Evolutionary conservation across 352 stramenopile genomes (phyloP).

Genomic region (Pythium scleroteichum): DNA sequence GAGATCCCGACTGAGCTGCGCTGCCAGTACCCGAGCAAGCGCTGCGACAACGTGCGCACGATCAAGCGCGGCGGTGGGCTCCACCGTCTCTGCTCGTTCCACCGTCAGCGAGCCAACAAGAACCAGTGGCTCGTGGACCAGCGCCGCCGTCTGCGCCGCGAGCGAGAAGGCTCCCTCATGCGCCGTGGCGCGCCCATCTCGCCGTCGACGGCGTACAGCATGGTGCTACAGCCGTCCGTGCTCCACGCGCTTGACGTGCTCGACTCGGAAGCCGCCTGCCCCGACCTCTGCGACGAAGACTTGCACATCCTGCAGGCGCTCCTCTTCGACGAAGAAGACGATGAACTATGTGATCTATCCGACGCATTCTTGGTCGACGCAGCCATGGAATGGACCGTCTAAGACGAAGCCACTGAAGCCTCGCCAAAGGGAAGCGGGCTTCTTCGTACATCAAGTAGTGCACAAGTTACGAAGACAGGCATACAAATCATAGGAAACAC

Average conservation of each 20-base stretch:
- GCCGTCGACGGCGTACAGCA: background rate
- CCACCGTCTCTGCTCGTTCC: conserved; percentile 17
- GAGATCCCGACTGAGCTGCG: conserved; percentile 8
- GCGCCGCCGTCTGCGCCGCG: conserved; percentile 23
- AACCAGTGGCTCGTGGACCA: conserved; percentile 31
- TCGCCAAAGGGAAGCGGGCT: conserved; percentile 9
- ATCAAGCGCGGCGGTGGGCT: conserved; percentile 16
- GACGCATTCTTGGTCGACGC: background rate
- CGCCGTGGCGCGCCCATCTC: background rate
- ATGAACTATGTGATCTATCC: conserved; percentile 7
- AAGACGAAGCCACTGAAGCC: conserved; percentile 4
- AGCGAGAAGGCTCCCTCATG: conserved; percentile 18
- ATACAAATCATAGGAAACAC: background rate
- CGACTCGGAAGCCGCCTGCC: conserved; percentile 1
- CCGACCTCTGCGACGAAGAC: conserved; percentile 15
- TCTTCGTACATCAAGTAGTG: conserved; percentile 15
- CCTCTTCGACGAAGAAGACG: conserved; percentile 26
- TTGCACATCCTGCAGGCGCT: conserved; percentile 23
- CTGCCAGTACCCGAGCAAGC: conserved; percentile 22
- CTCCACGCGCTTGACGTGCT: conserved; percentile 2
- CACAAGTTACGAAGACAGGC: conserved; percentile 10
- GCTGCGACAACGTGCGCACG: conserved; percentile 18
- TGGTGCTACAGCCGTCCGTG: conserved; percentile 5
- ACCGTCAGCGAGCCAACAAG: conserved; percentile 26
- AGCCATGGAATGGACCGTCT: conserved; percentile 8